Percentiles rank a stretch among this genome's conserved stretches.
Conservation (phyloP, 176 grass and related monocot species). For the Aegilops speltoides region DNA sequence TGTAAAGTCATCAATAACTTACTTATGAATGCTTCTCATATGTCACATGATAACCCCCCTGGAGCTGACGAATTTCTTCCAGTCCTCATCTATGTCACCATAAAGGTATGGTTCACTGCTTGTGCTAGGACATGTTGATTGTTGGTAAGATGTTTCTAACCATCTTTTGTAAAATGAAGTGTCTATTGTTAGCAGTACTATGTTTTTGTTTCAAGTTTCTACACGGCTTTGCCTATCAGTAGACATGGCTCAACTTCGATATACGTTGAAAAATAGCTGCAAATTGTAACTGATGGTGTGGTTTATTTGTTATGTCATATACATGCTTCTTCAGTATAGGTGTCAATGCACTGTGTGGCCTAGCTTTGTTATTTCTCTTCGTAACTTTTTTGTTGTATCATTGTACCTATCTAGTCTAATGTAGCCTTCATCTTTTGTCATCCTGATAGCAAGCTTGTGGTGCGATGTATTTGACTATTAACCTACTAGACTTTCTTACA, state of each 20-base stretch:
- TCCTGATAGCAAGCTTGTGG: not conserved
- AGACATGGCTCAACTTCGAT: not conserved
- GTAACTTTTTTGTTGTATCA: not conserved
- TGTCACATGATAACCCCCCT: slow-evolving; percentile 64
- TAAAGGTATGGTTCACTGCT: slow-evolving; percentile 63
- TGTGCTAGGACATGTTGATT: slow-evolving; percentile 7
- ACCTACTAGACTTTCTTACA: not conserved
- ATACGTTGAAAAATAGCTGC: slow-evolving; percentile 6
- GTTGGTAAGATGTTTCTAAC: not conserved
- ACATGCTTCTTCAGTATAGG: not conserved
- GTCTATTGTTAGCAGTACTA: not conserved
- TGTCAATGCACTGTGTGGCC: not conserved
- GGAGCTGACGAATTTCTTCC: slow-evolving; percentile 98
- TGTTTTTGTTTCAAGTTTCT: not conserved
- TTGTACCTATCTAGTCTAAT: slow-evolving; percentile 3
- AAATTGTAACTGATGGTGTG: not conserved
- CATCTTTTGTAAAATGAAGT: not conserved
- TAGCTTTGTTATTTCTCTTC: not conserved
- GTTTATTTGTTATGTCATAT: not conserved
- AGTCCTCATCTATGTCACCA: slow-evolving; percentile 91
- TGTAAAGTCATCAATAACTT: slow-evolving; percentile 98
- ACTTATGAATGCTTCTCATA: slow-evolving; percentile 79
- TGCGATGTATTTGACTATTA: too few relatives aligned
- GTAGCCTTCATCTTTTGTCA: not conserved
- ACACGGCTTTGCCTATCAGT: not conserved